These are phyloP conservation scores for Saprolegnia diclina DNA, from an alignment of 352 stramenopile species.

Conservation along the genomic window DNA sequence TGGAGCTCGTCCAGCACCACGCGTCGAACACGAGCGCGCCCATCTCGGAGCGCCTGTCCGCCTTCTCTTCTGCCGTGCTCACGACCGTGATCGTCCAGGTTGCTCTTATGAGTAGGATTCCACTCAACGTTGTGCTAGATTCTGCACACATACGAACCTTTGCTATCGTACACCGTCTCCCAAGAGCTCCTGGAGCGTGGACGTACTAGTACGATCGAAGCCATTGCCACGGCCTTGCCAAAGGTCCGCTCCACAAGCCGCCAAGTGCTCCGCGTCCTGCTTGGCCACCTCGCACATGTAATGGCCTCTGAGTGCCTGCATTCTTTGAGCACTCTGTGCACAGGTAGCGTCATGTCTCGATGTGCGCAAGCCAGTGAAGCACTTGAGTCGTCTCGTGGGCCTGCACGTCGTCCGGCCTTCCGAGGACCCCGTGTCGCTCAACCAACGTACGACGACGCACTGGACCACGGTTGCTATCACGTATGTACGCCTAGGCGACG, in stretches of 20 bases:
- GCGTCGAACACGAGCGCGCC: not conserved
- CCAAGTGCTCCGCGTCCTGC: conserved; percentile 6
- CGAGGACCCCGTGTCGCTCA: not conserved
- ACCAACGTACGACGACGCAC: not conserved
- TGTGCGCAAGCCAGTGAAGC: not conserved
- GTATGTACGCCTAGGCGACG: not conserved
- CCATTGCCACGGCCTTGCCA: not conserved
- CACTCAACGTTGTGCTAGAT: not conserved
- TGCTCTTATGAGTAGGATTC: not conserved
- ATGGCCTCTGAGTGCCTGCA: not conserved
- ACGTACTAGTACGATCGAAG: not conserved
- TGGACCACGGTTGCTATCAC: not conserved
- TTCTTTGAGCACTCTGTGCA: not conserved
- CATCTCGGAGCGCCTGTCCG: not conserved
- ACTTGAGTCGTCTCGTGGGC: not conserved
- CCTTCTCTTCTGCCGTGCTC: not conserved
- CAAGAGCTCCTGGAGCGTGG: not conserved
- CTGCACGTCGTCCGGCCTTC: not conserved
- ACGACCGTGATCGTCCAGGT: not conserved
- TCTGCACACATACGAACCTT: conserved; percentile 1
- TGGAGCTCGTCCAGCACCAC: not conserved
- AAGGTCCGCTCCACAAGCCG: not conserved
- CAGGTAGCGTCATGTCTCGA: not conserved
- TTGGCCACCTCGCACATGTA: conserved; percentile 5
- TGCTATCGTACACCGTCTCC: not conserved